Evolutionary conservation across 2,329 filamentous ascomycete species (phyloP), one percentile per base, ranked within the genome.

Genomic region (Xylaria sp.): DNA sequence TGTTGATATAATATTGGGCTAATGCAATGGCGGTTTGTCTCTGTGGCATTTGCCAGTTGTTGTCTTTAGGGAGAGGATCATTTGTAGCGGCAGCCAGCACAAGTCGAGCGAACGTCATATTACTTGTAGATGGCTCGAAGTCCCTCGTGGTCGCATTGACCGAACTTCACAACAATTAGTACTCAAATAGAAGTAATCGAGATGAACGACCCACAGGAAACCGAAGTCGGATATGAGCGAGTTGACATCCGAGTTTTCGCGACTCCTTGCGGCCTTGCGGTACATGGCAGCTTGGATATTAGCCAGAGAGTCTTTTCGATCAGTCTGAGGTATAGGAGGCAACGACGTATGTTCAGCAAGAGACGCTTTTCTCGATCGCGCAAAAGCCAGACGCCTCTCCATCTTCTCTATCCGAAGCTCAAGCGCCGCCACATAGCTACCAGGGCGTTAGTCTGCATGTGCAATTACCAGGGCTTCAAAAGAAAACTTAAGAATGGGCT

Each of bases 141-240:
- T 98, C 96, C 77, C 94, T 88, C 1, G 94, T 95, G 0, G 94
- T 98, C 34, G 96, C 94, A 83, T 97, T 97, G 77, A 99, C 93
- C 5, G 95, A 94, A 65, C 94, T 96, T 75, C 18, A 58, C 44
- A 18, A 41, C 34, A 7, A 60, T 68, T 54, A 73, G 69, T 72
- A 72, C 70, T 58, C 57, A 50, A 58, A 28, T 50, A 44, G 39
- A 44, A 58, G 55, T n/a, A 2, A 7, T 41, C 15, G 46, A 63
- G 60, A 28, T 13, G 56, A 39, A 50, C 56, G 66, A 52, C 91
- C 81, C 79, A 97, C 90, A 98, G 83, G 76, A 94, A 95, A 63
- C 94, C 94, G 84, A 98, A 97, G 77, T 97, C 94, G 0, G 94
- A 97, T 25, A 98, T 93, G 2, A 98, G 84, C 63, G 96, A 91